Percentiles rank a stretch among this genome's conserved stretches.
Conservation (phyloP, 306 rosid genomes). For the Adenanthera pavonina region DNA sequence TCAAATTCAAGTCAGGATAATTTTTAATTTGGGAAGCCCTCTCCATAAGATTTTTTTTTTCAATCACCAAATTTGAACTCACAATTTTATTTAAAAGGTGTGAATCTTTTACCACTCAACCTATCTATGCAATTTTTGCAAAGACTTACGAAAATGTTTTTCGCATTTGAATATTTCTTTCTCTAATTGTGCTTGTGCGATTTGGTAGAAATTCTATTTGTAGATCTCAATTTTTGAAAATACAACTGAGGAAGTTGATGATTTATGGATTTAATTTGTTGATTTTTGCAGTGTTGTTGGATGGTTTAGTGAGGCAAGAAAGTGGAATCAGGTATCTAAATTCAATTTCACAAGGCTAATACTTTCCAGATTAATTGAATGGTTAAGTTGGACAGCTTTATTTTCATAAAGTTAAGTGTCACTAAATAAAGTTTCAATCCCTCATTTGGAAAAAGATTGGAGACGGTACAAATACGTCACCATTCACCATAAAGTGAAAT, state of each 20-base stretch:
- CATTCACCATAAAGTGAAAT: neutral
- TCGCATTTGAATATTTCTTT: neutral
- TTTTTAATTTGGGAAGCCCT: too few species aligned
- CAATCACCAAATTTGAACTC: too few species aligned
- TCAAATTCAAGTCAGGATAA: too few species aligned
- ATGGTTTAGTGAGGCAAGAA: slow-evolving; percentile 89
- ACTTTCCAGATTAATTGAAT: slow-evolving; percentile 15
- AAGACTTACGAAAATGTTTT: neutral
- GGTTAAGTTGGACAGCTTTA: neutral
- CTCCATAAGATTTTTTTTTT: too few species aligned
- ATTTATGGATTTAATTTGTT: neutral
- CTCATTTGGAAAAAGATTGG: slow-evolving; percentile 14
- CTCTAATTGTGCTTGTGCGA: neutral
- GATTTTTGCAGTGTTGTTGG: slow-evolving; percentile 73
- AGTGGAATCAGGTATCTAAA: slow-evolving; percentile 89
- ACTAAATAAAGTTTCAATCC: slow-evolving; percentile 37
- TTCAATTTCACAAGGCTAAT: slow-evolving; percentile 5
- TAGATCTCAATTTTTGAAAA: neutral
- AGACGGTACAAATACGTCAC: neutral
- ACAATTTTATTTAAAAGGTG: too few species aligned
- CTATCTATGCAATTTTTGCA: neutral
- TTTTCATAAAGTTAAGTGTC: slow-evolving; percentile 27
- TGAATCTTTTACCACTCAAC: neutral
- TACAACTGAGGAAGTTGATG: neutral
- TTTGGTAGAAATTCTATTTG: neutral